phyloP scores from a whole-genome alignment of 495 filamentous ascomycete genomes.

The Hyaloscypha bicolor region DNA sequence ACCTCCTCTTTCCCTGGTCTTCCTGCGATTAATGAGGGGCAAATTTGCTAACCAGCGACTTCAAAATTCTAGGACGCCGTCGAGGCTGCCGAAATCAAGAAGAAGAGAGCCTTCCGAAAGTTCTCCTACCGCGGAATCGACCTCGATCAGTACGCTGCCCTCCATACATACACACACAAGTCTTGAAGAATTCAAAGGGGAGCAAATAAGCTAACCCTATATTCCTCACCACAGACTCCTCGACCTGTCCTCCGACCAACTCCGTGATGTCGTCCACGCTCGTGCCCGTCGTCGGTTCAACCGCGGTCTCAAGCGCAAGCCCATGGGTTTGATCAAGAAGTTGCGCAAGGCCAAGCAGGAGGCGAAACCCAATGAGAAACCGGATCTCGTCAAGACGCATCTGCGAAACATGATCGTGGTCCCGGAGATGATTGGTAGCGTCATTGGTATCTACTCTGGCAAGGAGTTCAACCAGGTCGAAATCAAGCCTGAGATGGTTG shows the following conservation, averaged over 20 bases:
- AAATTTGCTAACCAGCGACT: conserved; percentile 42
- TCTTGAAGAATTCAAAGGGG: conserved; percentile 39
- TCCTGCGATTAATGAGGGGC: background rate
- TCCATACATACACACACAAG: conserved; percentile 28
- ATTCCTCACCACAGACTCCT: conserved; percentile 70
- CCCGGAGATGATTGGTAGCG: conserved; percentile 97
- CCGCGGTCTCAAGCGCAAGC: conserved; percentile 98
- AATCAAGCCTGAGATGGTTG: conserved; percentile 99
- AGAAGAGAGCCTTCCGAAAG: conserved; percentile 99
- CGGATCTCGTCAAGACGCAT: conserved; percentile 97
- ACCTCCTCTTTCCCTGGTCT: background rate
- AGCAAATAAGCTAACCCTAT: conserved; percentile 38
- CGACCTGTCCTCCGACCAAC: conserved; percentile 96
- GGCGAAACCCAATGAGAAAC: conserved; percentile 99
- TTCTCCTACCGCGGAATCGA: conserved; percentile 99
- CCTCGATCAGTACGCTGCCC: conserved; percentile 85
- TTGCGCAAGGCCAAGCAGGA: conserved; percentile 99
- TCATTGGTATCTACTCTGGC: conserved; percentile 98
- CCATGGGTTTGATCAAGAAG: conserved; percentile 99
- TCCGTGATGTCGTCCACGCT: conserved; percentile 98
- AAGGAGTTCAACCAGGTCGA: conserved; percentile 99
- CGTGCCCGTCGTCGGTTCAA: conserved; percentile 98
- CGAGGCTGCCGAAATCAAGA: conserved; percentile 98
- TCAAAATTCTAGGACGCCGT: conserved; percentile 71
- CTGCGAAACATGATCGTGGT: conserved; percentile 99